Percentiles rank a stretch among this genome's conserved stretches.
These are phyloP conservation scores for Serendipita indica DNA, from an alignment of 768 basidiomycete species.

Conservation along the genomic window DNA sequence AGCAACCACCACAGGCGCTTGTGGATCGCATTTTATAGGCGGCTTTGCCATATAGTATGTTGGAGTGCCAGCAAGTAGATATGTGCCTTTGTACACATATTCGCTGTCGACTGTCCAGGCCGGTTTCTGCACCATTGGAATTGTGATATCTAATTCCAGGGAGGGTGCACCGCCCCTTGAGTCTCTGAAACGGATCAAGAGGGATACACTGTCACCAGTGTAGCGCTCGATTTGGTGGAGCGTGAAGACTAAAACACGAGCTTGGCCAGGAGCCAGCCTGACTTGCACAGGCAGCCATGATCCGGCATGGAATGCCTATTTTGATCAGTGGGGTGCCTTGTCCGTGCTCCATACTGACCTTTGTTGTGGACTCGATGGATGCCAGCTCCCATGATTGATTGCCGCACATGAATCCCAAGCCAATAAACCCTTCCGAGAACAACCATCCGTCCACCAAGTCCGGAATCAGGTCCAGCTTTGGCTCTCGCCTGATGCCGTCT, in stretches of 20 bases:
- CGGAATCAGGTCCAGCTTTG: constrained; percentile 40
- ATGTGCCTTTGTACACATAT: not conserved
- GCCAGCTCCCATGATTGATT: too few species aligned
- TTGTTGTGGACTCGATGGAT: too few species aligned
- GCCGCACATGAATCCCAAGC: constrained; percentile 18
- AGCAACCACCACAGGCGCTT: constrained; percentile 35
- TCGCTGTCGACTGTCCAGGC: not conserved
- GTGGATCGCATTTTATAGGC: constrained; percentile 9
- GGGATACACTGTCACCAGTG: not conserved
- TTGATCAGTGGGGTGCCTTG: constrained; percentile 9
- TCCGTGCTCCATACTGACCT: too few species aligned
- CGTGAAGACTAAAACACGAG: constrained; percentile 20
- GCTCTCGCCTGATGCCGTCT: constrained; percentile 27
- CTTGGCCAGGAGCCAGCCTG: constrained; percentile 45
- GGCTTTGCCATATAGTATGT: constrained; percentile 18
- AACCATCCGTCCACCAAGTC: constrained; percentile 62
- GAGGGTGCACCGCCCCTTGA: not conserved
- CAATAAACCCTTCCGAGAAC: constrained; percentile 47
- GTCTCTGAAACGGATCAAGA: not conserved
- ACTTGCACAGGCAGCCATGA: constrained; percentile 30
- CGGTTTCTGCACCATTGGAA: constrained; percentile 18
- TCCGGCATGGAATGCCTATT: constrained; percentile 16
- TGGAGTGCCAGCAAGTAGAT: not conserved
- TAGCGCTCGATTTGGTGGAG: not conserved
- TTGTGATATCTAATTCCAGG: constrained; percentile 29